Evolutionary conservation across 352 stramenopile species (phyloP).

Genomic region (Thalassiosira hispida): DNA sequence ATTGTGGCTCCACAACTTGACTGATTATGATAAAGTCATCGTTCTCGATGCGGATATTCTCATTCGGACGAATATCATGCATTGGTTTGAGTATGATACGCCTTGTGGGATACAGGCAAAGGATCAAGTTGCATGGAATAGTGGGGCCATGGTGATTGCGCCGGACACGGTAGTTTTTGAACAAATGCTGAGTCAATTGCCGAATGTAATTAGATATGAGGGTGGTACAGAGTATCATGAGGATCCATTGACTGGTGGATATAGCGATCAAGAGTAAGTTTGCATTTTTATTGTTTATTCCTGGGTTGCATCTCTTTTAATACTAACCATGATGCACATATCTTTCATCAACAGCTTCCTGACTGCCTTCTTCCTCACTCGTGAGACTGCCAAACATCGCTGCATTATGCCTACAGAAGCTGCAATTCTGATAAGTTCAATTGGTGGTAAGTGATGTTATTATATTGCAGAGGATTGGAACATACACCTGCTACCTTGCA

Average conservation of each 20-base stretch:
- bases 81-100: constrained; percentile 44
- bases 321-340: no score
- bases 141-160: constrained; percentile 30
- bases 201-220: background rate
- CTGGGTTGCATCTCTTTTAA: no score
- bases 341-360: constrained; percentile 15
- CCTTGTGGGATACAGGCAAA: constrained; percentile 22
- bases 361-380: constrained; percentile 32
- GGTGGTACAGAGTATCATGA: background rate
- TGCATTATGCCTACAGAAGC: constrained; percentile 39
- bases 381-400: background rate
- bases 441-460: constrained; percentile 7
- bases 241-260: constrained; percentile 26
- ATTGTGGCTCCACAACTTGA: constrained; percentile 36
- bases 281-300: no score
- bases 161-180: constrained; percentile 24
- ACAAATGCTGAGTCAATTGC: constrained; percentile 22
- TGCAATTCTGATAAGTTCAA: constrained; percentile 22
- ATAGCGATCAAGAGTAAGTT: constrained; percentile 36
- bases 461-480: no score
- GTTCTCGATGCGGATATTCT: constrained; percentile 33
- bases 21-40: constrained; percentile 43
- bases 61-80: constrained; percentile 35
- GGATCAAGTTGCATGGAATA: constrained; percentile 32
- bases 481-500: no score